A percentile compares a stretch with the other conserved stretches of the same genome.
phyloP scores from a whole-genome alignment of 2,329 filamentous ascomycete species.

The Aureobasidium sp. region DNA sequence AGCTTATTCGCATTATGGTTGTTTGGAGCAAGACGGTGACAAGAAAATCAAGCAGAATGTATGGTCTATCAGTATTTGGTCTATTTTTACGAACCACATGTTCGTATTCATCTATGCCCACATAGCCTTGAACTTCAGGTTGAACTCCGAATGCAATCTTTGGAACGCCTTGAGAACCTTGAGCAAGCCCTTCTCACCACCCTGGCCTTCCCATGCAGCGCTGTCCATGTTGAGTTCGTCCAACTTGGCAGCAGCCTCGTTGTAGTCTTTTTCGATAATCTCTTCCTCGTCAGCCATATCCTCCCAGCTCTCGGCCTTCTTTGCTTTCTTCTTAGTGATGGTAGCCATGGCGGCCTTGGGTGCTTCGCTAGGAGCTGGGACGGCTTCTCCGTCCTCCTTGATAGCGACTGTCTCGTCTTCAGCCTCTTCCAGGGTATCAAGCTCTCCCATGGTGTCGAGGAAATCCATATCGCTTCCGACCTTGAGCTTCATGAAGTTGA shows the following conservation, averaged over 20 bases:
- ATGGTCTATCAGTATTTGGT: neutral
- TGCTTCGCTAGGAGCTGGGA: constrained; percentile 24
- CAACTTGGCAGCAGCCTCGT: constrained; percentile 21
- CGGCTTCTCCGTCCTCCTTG: constrained; percentile 21
- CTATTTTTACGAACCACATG: constrained; percentile 1
- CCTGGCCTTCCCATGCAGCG: constrained; percentile 34
- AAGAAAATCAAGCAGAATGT: neutral
- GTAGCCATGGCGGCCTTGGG: constrained; percentile 22
- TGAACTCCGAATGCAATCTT: constrained; percentile 52
- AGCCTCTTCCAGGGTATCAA: constrained; percentile 44
- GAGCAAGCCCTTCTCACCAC: constrained; percentile 41
- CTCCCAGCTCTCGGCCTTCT: constrained; percentile 39
- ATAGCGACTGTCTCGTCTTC: constrained; percentile 35
- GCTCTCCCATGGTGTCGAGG: constrained; percentile 45
- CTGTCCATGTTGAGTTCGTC: constrained; percentile 20
- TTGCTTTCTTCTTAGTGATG: constrained; percentile 30
- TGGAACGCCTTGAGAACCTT: constrained; percentile 55
- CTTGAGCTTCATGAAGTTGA: constrained; percentile 48
- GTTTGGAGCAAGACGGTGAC: neutral
- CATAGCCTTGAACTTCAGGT: constrained; percentile 55
- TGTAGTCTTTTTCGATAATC: constrained; percentile 23
- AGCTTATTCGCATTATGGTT: constrained; percentile 1
- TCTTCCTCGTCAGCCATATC: constrained; percentile 32
- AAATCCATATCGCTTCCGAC: constrained; percentile 41
- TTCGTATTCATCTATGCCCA: constrained; percentile 43